Conservation (phyloP, 1,284 basidiomycete species). For the Ganoderma lingzhi region DNA sequence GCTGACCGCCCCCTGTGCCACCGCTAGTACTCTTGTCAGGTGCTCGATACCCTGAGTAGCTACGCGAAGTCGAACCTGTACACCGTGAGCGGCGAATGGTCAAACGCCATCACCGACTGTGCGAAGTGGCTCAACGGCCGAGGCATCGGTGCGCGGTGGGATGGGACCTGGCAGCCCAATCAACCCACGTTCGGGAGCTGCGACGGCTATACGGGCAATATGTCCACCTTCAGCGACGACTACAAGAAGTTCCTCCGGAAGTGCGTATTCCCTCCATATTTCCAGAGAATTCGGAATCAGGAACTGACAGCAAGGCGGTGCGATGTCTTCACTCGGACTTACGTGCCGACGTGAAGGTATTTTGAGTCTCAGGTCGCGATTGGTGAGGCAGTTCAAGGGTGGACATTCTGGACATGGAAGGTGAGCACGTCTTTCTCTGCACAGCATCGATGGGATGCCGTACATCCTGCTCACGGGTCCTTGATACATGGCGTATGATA, state of each 20-base stretch:
- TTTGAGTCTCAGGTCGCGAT: slow-evolving; percentile 82
- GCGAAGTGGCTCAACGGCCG: slow-evolving; percentile 80
- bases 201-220: slow-evolving; percentile 65
- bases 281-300: background rate
- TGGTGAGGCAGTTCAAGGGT: slow-evolving; percentile 74
- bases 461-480: slow-evolving; percentile 2
- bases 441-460: background rate
- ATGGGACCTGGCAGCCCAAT: slow-evolving; percentile 55
- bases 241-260: slow-evolving; percentile 73
- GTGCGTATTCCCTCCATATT: slow-evolving; percentile 46
- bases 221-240: slow-evolving; percentile 60
- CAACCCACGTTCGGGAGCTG: slow-evolving; percentile 64
- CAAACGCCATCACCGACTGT: slow-evolving; percentile 83
- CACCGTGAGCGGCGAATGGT: slow-evolving; percentile 82
- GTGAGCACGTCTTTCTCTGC: slow-evolving; percentile 43
- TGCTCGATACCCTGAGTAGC: slow-evolving; percentile 35
- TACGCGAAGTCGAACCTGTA: slow-evolving; percentile 62
- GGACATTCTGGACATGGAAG: slow-evolving; percentile 90
- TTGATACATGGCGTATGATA: background rate
- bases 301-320: slow-evolving; percentile 1
- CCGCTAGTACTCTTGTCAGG: slow-evolving; percentile 39
- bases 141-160: slow-evolving; percentile 77
- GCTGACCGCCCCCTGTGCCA: background rate
- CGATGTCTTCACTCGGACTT: background rate
- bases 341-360: slow-evolving; percentile 52